A percentile compares a stretch with the other conserved stretches of the same genome.
Conservation (phyloP, 2,329 filamentous ascomycete genomes). For the Cercospora nicotianae region DNA sequence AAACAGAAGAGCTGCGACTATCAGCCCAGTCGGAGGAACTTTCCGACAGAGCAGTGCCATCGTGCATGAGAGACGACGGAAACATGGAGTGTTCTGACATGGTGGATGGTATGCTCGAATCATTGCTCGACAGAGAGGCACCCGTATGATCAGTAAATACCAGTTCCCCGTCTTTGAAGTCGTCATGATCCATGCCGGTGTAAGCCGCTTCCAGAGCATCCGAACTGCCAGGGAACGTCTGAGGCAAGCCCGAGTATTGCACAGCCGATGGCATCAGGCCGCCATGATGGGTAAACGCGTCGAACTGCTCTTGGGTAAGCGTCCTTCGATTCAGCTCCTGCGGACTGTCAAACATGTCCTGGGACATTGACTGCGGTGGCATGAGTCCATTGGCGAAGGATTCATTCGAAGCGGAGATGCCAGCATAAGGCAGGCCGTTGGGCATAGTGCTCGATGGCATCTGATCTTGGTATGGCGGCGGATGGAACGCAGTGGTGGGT, state of each 20-base stretch:
- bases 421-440: slow-evolving; percentile 15
- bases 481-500: slow-evolving; percentile 13
- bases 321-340: slow-evolving; percentile 40
- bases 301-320: slow-evolving; percentile 41
- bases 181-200: slow-evolving; percentile 26
- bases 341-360: slow-evolving; percentile 36
- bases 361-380: slow-evolving; percentile 18
- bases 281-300: slow-evolving; percentile 36
- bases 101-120: slow-evolving; percentile 33
- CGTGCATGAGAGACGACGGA: slow-evolving; percentile 30
- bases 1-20: slow-evolving; percentile 38
- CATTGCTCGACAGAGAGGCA: slow-evolving; percentile 32
- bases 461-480: slow-evolving; percentile 20
- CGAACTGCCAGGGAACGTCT: slow-evolving; percentile 23
- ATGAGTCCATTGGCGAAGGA: slow-evolving; percentile 16
- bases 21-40: slow-evolving; percentile 35
- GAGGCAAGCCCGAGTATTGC: slow-evolving; percentile 22
- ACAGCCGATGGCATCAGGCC: slow-evolving; percentile 22
- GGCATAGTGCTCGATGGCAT: not conserved
- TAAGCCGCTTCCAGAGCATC: slow-evolving; percentile 28
- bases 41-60: slow-evolving; percentile 29
- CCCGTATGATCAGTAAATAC: slow-evolving; percentile 24
- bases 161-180: slow-evolving; percentile 29
- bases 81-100: slow-evolving; percentile 34
- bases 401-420: slow-evolving; percentile 1